These are phyloP conservation scores for Cladophialophora immunda DNA, from an alignment of 2,329 filamentous ascomycete genomes.

Conservation along the genomic window DNA sequence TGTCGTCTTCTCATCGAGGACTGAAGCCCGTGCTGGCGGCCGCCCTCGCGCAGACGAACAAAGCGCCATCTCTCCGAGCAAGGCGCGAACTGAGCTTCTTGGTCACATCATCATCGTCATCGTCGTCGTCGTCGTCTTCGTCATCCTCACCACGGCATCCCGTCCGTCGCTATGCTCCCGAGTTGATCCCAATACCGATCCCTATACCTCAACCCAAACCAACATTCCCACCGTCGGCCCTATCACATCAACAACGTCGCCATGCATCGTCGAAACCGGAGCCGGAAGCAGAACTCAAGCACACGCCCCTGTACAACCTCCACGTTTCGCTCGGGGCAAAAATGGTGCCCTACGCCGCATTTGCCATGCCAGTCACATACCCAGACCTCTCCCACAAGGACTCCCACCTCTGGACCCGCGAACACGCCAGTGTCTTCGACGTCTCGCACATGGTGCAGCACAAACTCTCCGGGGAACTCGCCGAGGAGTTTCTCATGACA, in stretches of 20 bases:
- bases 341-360: conserved; percentile 96
- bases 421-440: conserved; percentile 90
- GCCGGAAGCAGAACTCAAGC: conserved; percentile 42
- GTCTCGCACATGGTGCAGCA: conserved; percentile 97
- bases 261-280: conserved; percentile 21
- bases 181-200: conserved; percentile 8
- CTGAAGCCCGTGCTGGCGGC: conserved; percentile 26
- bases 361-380: conserved; percentile 93
- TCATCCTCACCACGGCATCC: conserved; percentile 10
- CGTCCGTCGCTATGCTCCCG: neutral
- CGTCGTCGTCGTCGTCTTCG: conserved; percentile 5
- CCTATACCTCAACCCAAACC: conserved; percentile 2
- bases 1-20: conserved; percentile 22
- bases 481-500: conserved; percentile 80
- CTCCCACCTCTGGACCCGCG: conserved; percentile 88
- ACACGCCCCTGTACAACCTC: conserved; percentile 79
- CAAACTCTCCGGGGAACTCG: conserved; percentile 80
- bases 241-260: conserved; percentile 16
- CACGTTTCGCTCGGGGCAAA: conserved; percentile 82
- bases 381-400: conserved; percentile 76
- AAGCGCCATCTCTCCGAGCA: neutral
- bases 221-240: neutral
- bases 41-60: conserved; percentile 12
- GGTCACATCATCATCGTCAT: conserved; percentile 9
- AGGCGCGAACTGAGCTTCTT: conserved; percentile 26